Evolutionary conservation across 139 green algal species (phyloP).

Genomic region (Closterium sp.): DNA sequence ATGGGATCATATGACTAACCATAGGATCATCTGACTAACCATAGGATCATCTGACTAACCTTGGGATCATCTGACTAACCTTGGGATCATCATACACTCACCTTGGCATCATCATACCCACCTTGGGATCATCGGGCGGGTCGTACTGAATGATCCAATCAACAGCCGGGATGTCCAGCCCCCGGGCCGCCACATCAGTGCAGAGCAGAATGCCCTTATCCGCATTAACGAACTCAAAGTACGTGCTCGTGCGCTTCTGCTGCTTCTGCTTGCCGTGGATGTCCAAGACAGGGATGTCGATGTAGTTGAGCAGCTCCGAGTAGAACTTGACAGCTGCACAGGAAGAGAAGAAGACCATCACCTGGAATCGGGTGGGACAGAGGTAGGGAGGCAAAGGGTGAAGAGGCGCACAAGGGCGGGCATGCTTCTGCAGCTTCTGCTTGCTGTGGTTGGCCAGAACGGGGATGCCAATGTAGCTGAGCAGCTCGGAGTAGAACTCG

Average conservation of each 20-base stretch:
- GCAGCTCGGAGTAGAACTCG: conserved; percentile 95
- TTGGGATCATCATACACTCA: too few species aligned
- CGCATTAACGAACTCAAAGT: conserved; percentile 94
- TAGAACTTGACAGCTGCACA: conserved; percentile 95
- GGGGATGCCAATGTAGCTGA: conserved; percentile 97
- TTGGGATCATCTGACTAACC: conserved; percentile 91
- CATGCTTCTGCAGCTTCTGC: conserved; percentile 94
- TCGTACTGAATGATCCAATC: conserved; percentile 99
- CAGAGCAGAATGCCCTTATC: conserved; percentile 88
- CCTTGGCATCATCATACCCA: conserved; percentile 10
- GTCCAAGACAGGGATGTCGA: conserved; percentile 89
- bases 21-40: too few species aligned
- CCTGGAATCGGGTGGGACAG: conserved; percentile 31
- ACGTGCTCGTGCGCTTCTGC: conserved; percentile 91
- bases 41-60: conserved; percentile 11
- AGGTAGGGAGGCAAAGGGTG: not conserved
- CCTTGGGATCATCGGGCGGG: conserved; percentile 87
- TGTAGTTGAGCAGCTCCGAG: conserved; percentile 97
- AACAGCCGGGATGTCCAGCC: conserved; percentile 88
- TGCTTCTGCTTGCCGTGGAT: conserved; percentile 99
- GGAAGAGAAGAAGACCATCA: conserved; percentile 98
- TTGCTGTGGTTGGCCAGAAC: conserved; percentile 95
- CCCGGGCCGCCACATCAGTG: conserved; percentile 95
- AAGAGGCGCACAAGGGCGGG: too few species aligned
- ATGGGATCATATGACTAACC: conserved; percentile 90